Evolutionary conservation across 1,139 yeast species (phyloP), one percentile per base, ranked within the genome.

Genomic region (Suhomyces panamericanus): DNA sequence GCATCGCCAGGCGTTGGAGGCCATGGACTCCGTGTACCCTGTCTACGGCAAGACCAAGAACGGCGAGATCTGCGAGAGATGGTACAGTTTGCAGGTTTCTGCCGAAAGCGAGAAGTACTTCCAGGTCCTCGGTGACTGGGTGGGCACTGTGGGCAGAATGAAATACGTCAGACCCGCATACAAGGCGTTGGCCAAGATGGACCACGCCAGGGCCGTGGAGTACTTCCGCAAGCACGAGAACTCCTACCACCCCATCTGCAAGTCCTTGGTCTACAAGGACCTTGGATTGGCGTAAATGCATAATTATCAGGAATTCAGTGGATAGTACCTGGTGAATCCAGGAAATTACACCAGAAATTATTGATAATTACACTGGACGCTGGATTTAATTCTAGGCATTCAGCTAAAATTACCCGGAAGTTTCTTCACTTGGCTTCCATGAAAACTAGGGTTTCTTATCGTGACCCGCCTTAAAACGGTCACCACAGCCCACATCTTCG

Each of bases 71-170:
- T 72, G 85, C 41, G 85, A 85, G 65, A 78, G 96, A 62, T 86
- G 89, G 84, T 87, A 75, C 63, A 71, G 81, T 48, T 73, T 90
- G 44, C 78, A 81, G 56, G 70, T 84, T 13, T 66, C 75, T 0
- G 83, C 81, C 13, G 65, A 69, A 13, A 67, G 78, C 46, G 53
- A 66, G 14, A 63, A 70, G 31, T 69, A 72, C 44, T 81, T 83
- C 59, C 67, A 65, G 44, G 67, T 67, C 46, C 67, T 87, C 39
- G 90, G 95, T 7, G 78, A 80, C 44, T 90, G 96, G 96, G 73
- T 90, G 46, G 95, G 95, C 8, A 83, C 93, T 3, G 95, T 89
- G 24, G 97, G 97, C 17, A 80, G 97, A 72, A 90, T 90, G 96
- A 90, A 90, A 72, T 90, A 83, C 62, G 96, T 88, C 32, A 79